These are phyloP conservation scores for Clitoria ternatea DNA, from an alignment of 306 rosid genomes.

Conservation along the genomic window DNA sequence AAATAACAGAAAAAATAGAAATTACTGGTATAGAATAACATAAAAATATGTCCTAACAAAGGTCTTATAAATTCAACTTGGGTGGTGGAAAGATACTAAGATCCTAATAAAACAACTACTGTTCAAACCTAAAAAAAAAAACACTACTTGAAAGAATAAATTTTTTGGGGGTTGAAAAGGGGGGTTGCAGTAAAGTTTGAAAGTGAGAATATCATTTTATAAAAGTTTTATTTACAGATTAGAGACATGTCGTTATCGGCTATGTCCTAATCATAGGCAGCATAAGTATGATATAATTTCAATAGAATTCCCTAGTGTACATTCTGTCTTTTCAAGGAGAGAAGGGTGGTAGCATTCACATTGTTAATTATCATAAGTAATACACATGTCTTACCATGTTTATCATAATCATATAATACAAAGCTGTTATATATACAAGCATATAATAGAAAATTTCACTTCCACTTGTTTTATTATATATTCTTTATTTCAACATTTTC, in stretches of 20 bases:
- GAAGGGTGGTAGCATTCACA: background rate
- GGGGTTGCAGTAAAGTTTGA: background rate
- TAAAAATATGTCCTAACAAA: too few species aligned
- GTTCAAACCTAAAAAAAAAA: too few species aligned
- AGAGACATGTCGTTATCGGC: background rate
- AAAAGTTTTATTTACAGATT: background rate
- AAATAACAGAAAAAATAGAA: too few species aligned
- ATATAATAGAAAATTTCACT: background rate
- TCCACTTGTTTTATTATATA: too few species aligned
- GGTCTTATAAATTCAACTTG: too few species aligned
- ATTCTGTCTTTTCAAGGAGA: conserved; percentile 15
- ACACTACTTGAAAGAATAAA: too few species aligned
- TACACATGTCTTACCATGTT: too few species aligned
- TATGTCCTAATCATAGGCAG: background rate
- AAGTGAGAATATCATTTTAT: background rate
- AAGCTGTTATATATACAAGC: background rate
- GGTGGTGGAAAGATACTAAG: too few species aligned
- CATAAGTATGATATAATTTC: background rate
- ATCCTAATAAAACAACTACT: too few species aligned
- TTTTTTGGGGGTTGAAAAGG: background rate
- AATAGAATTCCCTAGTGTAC: background rate
- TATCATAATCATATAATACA: too few species aligned
- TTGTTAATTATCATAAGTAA: background rate
- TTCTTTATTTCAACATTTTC: too few species aligned
- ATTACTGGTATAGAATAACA: too few species aligned